A percentile compares a stretch with the other conserved stretches of the same genome.
Evolutionary conservation across 768 basidiomycete species (phyloP).

Genomic region (Mycena olivaceomarginata): DNA sequence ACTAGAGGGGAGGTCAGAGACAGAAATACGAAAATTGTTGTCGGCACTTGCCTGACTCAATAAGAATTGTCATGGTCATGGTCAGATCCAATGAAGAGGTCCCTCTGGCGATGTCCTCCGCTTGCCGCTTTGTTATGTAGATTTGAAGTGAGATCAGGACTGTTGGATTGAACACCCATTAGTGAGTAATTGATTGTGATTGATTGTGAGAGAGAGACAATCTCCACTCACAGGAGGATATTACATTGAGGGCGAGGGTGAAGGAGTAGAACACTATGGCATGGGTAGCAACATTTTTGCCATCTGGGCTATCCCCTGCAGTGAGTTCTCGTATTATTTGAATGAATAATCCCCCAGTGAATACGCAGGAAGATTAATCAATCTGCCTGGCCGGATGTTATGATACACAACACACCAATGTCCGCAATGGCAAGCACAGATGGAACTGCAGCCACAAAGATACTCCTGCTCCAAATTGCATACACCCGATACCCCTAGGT

Average conservation of each 20-base stretch:
- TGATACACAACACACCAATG: conserved; percentile 21
- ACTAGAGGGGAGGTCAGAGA: not conserved
- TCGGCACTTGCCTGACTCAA: conserved; percentile 37
- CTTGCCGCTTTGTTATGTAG: conserved; percentile 28
- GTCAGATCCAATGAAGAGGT: conserved; percentile 19
- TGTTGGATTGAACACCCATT: not conserved
- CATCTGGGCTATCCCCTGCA: conserved; percentile 36
- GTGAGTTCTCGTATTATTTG: conserved; percentile 35
- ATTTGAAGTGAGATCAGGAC: conserved; percentile 39
- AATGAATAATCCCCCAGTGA: conserved; percentile 33
- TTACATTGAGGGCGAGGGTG: too few relatives aligned
- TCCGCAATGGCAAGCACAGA: conserved; percentile 37
- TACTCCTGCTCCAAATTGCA: conserved; percentile 33
- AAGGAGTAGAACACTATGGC: conserved; percentile 38
- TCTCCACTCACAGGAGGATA: conserved; percentile 28
- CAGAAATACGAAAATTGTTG: too few relatives aligned
- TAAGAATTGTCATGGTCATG: conserved; percentile 36
- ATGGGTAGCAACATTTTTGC: conserved; percentile 32
- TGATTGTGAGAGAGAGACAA: too few relatives aligned
- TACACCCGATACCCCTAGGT: conserved; percentile 37
- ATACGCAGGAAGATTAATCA: not conserved
- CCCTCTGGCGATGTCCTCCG: not conserved
- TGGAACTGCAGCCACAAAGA: conserved; percentile 24
- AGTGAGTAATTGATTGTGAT: too few relatives aligned
- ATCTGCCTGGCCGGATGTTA: not conserved